Conservation (phyloP, 2,329 filamentous ascomycete genomes). For the Hypoxylon sp. region DNA sequence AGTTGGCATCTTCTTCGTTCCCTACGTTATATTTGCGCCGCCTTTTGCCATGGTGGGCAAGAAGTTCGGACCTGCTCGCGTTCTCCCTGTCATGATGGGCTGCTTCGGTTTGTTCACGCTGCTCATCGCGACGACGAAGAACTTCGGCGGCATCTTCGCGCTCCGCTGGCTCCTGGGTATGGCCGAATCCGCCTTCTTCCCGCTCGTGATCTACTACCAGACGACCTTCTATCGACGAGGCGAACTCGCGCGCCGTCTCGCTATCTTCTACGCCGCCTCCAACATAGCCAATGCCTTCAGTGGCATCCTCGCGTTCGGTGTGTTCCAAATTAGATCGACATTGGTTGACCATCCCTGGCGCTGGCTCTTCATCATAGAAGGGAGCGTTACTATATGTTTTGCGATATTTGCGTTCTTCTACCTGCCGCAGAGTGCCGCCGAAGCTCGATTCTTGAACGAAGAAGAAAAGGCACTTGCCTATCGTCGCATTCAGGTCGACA, state of each 20-base stretch:
- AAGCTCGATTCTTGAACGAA: conserved; percentile 70
- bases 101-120: conserved; percentile 72
- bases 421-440: conserved; percentile 69
- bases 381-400: conserved; percentile 65
- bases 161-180: conserved; percentile 75
- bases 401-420: conserved; percentile 73
- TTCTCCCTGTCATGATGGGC: conserved; percentile 72
- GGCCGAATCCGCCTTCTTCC: conserved; percentile 74
- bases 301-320: conserved; percentile 57
- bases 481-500: conserved; percentile 79
- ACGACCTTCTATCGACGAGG: conserved; percentile 75
- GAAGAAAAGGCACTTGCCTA: conserved; percentile 75
- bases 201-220: conserved; percentile 66
- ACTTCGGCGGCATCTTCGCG: conserved; percentile 72
- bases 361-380: conserved; percentile 60
- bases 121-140: conserved; percentile 62
- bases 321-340: conserved; percentile 56
- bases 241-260: conserved; percentile 74
- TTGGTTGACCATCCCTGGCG: conserved; percentile 53
- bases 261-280: conserved; percentile 78
- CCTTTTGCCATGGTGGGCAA: conserved; percentile 73
- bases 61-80: conserved; percentile 69
- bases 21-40: conserved; percentile 75
- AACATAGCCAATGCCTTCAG: conserved; percentile 73
- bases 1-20: conserved; percentile 75